Conservation (phyloP, 192 early-diverging fungal species). For the Funneliformis mosseae region DNA sequence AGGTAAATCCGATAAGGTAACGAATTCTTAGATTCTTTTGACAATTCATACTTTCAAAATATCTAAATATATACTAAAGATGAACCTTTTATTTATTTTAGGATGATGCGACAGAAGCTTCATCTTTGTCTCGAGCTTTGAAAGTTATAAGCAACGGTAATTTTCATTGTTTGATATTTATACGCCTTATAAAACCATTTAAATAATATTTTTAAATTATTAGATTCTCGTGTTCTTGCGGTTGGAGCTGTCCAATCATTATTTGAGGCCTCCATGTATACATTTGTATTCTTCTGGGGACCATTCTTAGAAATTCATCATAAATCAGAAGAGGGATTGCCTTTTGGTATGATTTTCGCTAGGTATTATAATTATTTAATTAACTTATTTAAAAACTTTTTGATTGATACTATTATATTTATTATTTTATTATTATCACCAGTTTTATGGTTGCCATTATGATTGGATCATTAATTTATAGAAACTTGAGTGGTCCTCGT, state of each 20-base stretch:
- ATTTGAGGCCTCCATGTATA: constrained; percentile 68
- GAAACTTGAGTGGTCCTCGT: not conserved
- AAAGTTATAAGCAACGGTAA: not conserved
- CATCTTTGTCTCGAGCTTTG: constrained; percentile 5
- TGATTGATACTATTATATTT: no score
- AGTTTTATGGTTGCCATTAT: constrained; percentile 32
- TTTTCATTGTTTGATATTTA: not conserved
- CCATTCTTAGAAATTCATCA: constrained; percentile 50
- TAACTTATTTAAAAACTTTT: not conserved
- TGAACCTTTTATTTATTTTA: not conserved
- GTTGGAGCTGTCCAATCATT: constrained; percentile 62
- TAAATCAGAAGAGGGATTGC: not conserved
- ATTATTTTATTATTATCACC: not conserved
- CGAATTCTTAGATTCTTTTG: constrained; percentile 25
- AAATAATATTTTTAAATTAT: not conserved
- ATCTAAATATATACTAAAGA: no score
- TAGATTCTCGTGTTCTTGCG: constrained; percentile 54
- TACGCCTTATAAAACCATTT: not conserved
- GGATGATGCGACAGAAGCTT: not conserved
- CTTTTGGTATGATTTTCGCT: constrained; percentile 26
- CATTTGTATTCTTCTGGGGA: constrained; percentile 62
- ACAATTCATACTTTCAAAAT: not conserved
- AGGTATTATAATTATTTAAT: constrained; percentile 23
- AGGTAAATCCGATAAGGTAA: constrained; percentile 36
- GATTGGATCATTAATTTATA: constrained; percentile 26